These are phyloP conservation scores for Teunomyces cretensis DNA, from an alignment of 805 yeast genomes.

Conservation along the genomic window DNA sequence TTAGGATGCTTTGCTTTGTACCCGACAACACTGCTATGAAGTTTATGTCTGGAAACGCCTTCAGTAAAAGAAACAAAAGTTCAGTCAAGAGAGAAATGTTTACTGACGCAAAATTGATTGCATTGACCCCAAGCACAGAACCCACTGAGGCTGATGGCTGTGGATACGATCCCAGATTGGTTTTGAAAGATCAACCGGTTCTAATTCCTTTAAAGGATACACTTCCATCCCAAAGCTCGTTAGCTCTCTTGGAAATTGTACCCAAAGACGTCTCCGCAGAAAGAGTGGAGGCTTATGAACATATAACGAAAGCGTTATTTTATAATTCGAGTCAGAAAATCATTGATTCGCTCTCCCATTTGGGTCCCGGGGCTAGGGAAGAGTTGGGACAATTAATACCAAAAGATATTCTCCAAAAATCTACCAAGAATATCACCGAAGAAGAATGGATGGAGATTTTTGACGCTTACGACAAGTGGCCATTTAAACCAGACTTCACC, in stretches of 20 bases:
- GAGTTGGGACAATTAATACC: conserved; percentile 37
- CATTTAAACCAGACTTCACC: conserved; percentile 68
- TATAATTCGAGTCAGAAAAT: conserved; percentile 42
- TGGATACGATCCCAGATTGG: conserved; percentile 35
- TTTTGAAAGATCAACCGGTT: conserved; percentile 38
- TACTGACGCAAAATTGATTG: conserved; percentile 58
- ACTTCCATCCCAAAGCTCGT: conserved; percentile 32
- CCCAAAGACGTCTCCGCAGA: conserved; percentile 33
- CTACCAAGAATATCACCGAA: conserved; percentile 47
- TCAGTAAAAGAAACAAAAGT: conserved; percentile 55
- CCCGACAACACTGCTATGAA: conserved; percentile 57
- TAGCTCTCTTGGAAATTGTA: conserved; percentile 59
- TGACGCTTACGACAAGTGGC: conserved; percentile 67
- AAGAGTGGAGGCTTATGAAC: conserved; percentile 61
- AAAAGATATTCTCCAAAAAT: conserved; percentile 39
- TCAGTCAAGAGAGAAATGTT: conserved; percentile 65
- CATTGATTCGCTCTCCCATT: conserved; percentile 44
- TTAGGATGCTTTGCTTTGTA: conserved; percentile 70
- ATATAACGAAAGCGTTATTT: conserved; percentile 44
- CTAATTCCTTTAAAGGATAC: conserved; percentile 27
- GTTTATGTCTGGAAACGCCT: conserved; percentile 56
- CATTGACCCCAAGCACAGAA: conserved; percentile 33
- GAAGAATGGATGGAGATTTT: conserved; percentile 57
- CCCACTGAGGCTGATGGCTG: conserved; percentile 26
- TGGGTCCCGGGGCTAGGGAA: conserved; percentile 82